Base-by-base conservation (phyloP, 2,329 filamentous ascomycete genomes). In the Cladosporium colombiae region DNA sequence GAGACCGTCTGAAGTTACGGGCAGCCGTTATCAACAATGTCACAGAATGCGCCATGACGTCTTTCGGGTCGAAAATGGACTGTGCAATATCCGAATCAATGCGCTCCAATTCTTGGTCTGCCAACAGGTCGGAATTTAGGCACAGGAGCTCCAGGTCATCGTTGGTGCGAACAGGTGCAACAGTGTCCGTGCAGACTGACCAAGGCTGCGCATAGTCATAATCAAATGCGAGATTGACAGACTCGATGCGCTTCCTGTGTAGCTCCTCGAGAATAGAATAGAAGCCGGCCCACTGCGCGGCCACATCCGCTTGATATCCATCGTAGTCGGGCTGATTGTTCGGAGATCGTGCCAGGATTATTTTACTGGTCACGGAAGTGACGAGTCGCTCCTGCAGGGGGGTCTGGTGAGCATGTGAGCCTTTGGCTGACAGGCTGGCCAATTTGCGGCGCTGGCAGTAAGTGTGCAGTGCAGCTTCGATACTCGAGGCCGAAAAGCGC, bases 241-340 rank as follows among this genome's bases (percentile, higher is more conserved):
- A 89, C 74, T 97, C 93, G 21, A 91, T 90, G 73, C 93, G 86
- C 73, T 92, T 89, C 73, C 91, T 93, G 75, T 98, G 93, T 49
- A 99, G 81, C 75, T 97, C 93, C 14, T 91, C 84, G 21, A 96
- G 84, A 21, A 98, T 84, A 35, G 93, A 88, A 80, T 93, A 97
- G 78, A 96, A 96, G 60, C 91, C 87, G 68, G 91, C 88, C 95
- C 95, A 99, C 76, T 97, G 93, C 13, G 86, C 84, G 74, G 95
- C 90, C 62, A 90, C 88, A 35, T 91, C 88, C 37, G 83, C 81
- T 65, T 90, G 86, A 75, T 93, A 95, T 65, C 89, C 85, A 27
- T 90, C 87, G 71, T 91, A 92, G 73, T 96, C 90, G 78, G 91
- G 87, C 31, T 85, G 85, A 16, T 88, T 88, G 16, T 87, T 84